Evolutionary conservation across 2,329 filamentous ascomycete species (phyloP), one percentile per base, ranked within the genome.

Genomic region (Penicillium concentricum): DNA sequence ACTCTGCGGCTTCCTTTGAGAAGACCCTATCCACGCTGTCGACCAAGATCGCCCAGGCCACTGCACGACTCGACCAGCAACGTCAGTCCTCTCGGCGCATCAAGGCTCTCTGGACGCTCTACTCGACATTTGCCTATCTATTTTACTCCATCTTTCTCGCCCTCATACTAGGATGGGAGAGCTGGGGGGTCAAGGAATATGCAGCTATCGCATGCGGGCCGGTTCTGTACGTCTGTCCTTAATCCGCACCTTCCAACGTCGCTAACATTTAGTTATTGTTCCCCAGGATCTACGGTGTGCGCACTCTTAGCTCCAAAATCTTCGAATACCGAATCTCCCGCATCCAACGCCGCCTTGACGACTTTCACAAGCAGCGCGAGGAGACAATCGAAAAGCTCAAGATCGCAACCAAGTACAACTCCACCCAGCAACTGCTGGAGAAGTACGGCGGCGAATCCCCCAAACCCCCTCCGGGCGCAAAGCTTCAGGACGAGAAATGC

Each of bases 321-420:
- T 99, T 91, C 77, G 89, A 88, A 66, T 95, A 90, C 72, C 90
- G 91, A 59, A 88, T 94, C 67, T 84, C 88, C 22, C 85, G 81
- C 16, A 82, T 90, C 12, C 84, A 88, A 63, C 74, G 81, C 38
- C 83, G 88, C 39, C 81, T 97, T 30, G 88, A 93, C 66, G 84
- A 84, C 20, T 83, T 92, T 35, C 86, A 92, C 67, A 84, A 86
- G 52, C 90, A 97, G 74, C 87, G 93, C 52, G 86, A 90, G 57
- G 86, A 86, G 66, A 96, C 92, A 2, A 97, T 99, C 63, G 89
- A 96, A 72, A 92, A 92, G 76, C 85, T 99, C 61, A 99, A 99
- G 76, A 87, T 89, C 57, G 92, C 92, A 26, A 99, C 94, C 34
- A 96, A 90, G 74, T 99, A 97, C 78, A 91, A 97, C 75, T 94